phyloP scores from a whole-genome alignment of 164 flowering plant genomes.

The Vitis rupestris region DNA sequence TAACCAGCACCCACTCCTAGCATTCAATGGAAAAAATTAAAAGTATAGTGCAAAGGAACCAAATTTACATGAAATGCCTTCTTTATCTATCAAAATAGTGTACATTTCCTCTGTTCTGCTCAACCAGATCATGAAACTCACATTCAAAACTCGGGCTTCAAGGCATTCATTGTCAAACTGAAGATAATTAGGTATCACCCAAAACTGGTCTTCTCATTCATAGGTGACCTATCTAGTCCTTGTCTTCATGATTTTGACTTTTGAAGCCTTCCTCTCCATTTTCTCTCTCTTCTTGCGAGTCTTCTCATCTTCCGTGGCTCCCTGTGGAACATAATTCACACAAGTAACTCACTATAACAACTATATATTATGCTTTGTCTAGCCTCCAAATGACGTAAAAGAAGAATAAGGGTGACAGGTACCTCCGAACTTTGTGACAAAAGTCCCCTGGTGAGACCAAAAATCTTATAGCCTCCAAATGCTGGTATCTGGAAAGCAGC shows the following conservation, averaged over 20 bases:
- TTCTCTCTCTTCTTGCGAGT: constrained; percentile 90
- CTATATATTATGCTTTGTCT: background rate
- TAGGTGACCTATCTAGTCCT: constrained; percentile 35
- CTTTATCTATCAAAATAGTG: too few relatives aligned
- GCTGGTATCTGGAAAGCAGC: constrained; percentile 66
- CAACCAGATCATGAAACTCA: too few relatives aligned
- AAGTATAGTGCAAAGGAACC: too few relatives aligned
- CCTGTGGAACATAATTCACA: constrained; percentile 36
- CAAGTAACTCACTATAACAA: background rate
- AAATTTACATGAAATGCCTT: too few relatives aligned
- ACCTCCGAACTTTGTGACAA: constrained; percentile 82
- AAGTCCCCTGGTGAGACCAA: constrained; percentile 55
- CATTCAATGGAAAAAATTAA: too few relatives aligned
- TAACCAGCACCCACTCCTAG: too few relatives aligned
- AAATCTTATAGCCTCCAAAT: constrained; percentile 66
- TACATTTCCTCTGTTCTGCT: too few relatives aligned
- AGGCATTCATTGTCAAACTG: too few relatives aligned
- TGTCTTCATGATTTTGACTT: constrained; percentile 61
- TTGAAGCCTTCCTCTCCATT: constrained; percentile 90
- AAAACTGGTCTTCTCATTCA: too few relatives aligned
- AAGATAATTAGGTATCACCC: too few relatives aligned
- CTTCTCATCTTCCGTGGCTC: constrained; percentile 75
- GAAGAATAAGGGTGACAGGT: background rate
- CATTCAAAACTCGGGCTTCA: too few relatives aligned
- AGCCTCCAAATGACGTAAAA: background rate